phyloP scores from a whole-genome alignment of 371 early-diverging fungal genomes.

The Apophysomyces trapeziformis region DNA sequence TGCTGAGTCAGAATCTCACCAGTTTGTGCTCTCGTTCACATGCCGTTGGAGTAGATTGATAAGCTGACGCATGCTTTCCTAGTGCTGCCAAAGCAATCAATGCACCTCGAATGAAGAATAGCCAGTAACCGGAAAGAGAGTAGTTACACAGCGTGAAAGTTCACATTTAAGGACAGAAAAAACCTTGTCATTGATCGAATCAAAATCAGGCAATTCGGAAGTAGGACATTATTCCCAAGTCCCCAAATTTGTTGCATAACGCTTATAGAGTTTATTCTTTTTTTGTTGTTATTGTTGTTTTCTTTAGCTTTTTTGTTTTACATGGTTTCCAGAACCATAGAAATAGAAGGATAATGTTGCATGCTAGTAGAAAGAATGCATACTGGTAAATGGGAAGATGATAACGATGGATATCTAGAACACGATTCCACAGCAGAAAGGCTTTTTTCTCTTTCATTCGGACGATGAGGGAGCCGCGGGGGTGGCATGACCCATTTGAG shows the following conservation, averaged over 20 bases:
- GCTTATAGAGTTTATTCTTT: too few species aligned
- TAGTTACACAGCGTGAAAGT: too few species aligned
- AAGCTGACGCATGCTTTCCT: too few species aligned
- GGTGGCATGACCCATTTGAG: conserved; percentile 34
- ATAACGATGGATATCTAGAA: background rate
- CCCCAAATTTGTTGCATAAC: background rate
- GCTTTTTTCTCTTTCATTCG: background rate
- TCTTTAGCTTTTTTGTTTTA: background rate
- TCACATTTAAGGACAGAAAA: background rate
- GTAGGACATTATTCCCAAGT: too few species aligned
- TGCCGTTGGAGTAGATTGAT: too few species aligned
- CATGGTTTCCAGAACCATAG: conserved; percentile 4
- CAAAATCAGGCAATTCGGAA: too few species aligned
- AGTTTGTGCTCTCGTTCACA: too few species aligned
- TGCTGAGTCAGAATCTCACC: too few species aligned
- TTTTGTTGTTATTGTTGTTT: background rate
- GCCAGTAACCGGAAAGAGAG: too few species aligned
- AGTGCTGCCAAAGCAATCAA: too few species aligned
- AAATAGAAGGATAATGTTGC: background rate
- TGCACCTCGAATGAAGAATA: too few species aligned
- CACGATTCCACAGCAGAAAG: background rate
- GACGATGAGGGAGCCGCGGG: background rate
- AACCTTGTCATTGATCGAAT: background rate
- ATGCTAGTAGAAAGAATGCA: too few species aligned
- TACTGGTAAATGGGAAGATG: background rate